Conservation (phyloP, 2,329 filamentous ascomycete species). For the Trichoderma guizhouense region DNA sequence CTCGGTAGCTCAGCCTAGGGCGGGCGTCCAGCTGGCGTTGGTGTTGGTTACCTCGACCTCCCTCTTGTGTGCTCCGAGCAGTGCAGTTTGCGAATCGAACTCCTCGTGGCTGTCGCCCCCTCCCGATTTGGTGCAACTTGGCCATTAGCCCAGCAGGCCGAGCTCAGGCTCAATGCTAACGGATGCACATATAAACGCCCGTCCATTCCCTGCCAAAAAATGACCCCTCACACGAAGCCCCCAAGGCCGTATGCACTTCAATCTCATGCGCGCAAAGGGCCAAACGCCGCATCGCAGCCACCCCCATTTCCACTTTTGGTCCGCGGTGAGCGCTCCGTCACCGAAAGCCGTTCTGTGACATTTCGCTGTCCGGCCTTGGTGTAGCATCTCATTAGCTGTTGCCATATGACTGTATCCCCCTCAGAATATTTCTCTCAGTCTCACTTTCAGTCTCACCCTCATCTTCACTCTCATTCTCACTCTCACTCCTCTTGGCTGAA, state of each 20-base stretch:
- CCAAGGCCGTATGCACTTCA: neutral
- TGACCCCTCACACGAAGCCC: constrained; percentile 8
- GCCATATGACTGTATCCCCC: neutral
- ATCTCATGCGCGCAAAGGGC: neutral
- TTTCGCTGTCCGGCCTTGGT: neutral
- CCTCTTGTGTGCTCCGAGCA: neutral
- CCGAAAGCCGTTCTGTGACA: neutral
- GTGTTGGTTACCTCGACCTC: constrained; percentile 8
- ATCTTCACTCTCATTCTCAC: neutral
- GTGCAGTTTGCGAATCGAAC: constrained; percentile 8
- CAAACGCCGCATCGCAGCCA: constrained; percentile 5
- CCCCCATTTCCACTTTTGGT: constrained; percentile 16
- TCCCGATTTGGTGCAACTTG: constrained; percentile 16
- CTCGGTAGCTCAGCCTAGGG: constrained; percentile 5
- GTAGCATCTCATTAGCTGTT: neutral
- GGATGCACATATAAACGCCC: constrained; percentile 48
- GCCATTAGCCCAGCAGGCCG: constrained; percentile 1
- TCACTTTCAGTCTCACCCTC: neutral
- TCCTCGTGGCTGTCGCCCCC: constrained; percentile 9
- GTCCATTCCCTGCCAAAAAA: constrained; percentile 37
- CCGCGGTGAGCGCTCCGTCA: constrained; percentile 13
- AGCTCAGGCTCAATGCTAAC: constrained; percentile 5
- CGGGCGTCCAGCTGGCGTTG: neutral
- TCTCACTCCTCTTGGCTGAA: neutral
- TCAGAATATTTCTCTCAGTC: neutral